Base-by-base conservation (phyloP, 495 filamentous ascomycete species). In the Neurospora sp. region DNA sequence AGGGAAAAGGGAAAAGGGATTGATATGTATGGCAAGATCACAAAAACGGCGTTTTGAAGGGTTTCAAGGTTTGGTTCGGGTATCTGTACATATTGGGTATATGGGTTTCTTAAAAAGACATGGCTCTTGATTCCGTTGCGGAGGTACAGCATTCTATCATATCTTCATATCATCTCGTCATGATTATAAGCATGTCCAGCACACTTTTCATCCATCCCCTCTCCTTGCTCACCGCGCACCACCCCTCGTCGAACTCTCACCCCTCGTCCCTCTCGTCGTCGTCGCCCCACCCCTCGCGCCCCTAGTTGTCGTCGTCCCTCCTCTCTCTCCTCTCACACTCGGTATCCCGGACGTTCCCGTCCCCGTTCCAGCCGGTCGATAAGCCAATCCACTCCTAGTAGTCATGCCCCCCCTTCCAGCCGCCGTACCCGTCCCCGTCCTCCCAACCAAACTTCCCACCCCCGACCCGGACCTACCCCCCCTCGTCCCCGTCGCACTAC, bases 401-500 rank as follows among this genome's bases (percentile, higher is more conserved):
- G 53, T 65, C 53, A 65, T 65, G 27, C 53, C 53, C 14, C 0
- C 53, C 4, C 53, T 65, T 18, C 53, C 53, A 16, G 53, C 27
- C 53, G 27, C 53, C 31, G 53, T 27, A 1, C 45, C 48, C 53
- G 27, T 65, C 14, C 53, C 48, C 48, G 48, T 59, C 20, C 48
- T 59, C 4, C 48, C 53, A 8, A 65, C 53, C 27, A 65, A 61
- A 9, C 53, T 61, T 31, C 53, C 53, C 53, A 61, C 39, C 71
- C 71, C 71, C 72, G 74, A 5, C 78, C 78, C 61, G 81, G 76
- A 6, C 82, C 84, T 68, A 6, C 48, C 85, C 8, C 79, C 22
- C 84, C 84, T 70, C 20, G 83, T 86, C 41, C 84, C 84, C 22
- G 84, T 83, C 0, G 76, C 44, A 7, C 75, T 79, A 41, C 83